Conservation (phyloP, 352 stramenopile species). For the Phytophthora europaea region DNA sequence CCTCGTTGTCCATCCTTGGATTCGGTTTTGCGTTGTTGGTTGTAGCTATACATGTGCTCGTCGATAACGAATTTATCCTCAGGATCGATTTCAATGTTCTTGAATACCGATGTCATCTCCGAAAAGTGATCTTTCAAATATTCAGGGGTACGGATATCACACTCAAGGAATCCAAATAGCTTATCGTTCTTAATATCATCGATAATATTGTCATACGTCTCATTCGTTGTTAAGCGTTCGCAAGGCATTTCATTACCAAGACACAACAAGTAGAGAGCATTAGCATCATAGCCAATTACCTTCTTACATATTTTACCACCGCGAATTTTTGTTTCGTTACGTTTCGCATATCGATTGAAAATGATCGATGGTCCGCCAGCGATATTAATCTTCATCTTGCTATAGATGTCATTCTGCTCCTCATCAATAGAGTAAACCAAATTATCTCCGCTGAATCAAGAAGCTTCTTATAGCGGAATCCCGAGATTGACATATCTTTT, state of each 20-base stretch:
- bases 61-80: too few species aligned
- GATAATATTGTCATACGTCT: conserved; percentile 38
- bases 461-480: not conserved
- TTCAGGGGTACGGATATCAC: conserved; percentile 47
- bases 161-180: conserved; percentile 50
- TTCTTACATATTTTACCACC: conserved; percentile 31
- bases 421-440: conserved; percentile 25
- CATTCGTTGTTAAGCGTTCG: conserved; percentile 25
- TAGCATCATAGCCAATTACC: conserved; percentile 38
- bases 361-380: conserved; percentile 32
- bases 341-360: conserved; percentile 29
- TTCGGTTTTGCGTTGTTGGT: too few species aligned
- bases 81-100: conserved; percentile 5
- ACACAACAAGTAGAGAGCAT: conserved; percentile 29
- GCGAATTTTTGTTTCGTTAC: conserved; percentile 20
- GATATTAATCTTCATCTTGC: conserved; percentile 37
- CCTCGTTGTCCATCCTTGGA: too few species aligned
- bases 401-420: conserved; percentile 25
- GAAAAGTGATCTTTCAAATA: conserved; percentile 43
- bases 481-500: not conserved
- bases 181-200: conserved; percentile 48
- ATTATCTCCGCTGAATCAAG: too few species aligned
- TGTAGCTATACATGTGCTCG: too few species aligned
- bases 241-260: conserved; percentile 42
- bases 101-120: conserved; percentile 44